These are phyloP conservation scores for Colletotrichum limetticola DNA, from an alignment of 2,329 filamentous ascomycete genomes.

Conservation along the genomic window DNA sequence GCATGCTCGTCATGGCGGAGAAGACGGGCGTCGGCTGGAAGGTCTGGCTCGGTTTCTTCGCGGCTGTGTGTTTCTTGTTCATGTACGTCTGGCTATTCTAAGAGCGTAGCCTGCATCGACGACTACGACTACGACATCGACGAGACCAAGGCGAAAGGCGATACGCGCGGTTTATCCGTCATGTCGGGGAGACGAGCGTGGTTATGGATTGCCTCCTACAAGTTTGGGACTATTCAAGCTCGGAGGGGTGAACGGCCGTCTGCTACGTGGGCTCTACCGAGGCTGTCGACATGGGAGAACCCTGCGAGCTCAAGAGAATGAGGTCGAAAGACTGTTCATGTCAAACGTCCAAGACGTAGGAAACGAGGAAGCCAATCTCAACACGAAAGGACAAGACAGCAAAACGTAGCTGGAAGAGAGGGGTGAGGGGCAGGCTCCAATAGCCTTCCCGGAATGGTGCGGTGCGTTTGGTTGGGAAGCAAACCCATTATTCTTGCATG, in stretches of 20 bases:
- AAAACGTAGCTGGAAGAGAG: not conserved
- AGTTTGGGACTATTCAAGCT: too few species aligned
- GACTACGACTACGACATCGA: not conserved
- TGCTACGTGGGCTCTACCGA: not conserved
- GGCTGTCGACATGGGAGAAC: not conserved
- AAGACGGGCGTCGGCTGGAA: slow-evolving; percentile 95
- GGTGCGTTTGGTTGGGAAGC: not conserved
- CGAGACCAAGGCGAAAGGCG: not conserved
- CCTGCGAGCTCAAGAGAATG: too few species aligned
- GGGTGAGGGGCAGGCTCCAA: not conserved
- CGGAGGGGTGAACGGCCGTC: too few species aligned
- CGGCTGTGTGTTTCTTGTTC: slow-evolving; percentile 84
- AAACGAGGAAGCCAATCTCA: not conserved
- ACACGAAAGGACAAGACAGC: too few species aligned
- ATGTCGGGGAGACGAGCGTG: too few species aligned
- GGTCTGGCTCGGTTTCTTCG: slow-evolving; percentile 92
- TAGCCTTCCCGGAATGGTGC: not conserved
- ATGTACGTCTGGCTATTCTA: slow-evolving; percentile 92
- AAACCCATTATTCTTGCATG: slow-evolving; percentile 8
- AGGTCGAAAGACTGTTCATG: not conserved
- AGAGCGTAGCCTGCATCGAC: slow-evolving; percentile 36
- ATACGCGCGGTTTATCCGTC: not conserved
- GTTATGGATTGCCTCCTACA: too few species aligned
- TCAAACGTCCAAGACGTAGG: not conserved
- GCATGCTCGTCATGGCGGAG: slow-evolving; percentile 96